A percentile compares a stretch with the other conserved stretches of the same genome.
phyloP scores from a whole-genome alignment of 768 basidiomycete species.

The Lactarius hengduanensis region DNA sequence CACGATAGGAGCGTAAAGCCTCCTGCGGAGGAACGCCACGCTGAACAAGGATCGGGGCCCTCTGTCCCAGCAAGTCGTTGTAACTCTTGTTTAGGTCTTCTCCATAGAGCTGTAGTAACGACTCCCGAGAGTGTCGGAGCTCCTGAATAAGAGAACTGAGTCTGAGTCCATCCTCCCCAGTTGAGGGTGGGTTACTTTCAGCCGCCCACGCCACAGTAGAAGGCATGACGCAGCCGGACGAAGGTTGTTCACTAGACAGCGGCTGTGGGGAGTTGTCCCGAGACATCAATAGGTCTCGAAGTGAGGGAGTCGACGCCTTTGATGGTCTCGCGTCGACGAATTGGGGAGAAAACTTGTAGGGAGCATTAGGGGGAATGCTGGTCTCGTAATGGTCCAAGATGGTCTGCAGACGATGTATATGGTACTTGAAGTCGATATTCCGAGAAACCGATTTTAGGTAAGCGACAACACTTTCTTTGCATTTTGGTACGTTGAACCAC shows the following conservation, averaged over 20 bases:
- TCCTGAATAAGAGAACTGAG: conserved; percentile 4
- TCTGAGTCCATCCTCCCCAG: background rate
- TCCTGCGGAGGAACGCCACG: background rate
- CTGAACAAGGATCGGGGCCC: too few relatives aligned
- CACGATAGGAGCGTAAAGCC: background rate
- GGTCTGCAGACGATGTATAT: background rate
- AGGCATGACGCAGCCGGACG: background rate
- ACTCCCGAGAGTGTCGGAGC: background rate
- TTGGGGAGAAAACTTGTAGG: background rate
- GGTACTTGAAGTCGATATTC: background rate
- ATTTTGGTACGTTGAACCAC: background rate
- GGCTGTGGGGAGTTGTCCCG: background rate
- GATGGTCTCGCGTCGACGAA: background rate
- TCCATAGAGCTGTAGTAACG: conserved; percentile 11
- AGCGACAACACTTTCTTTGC: background rate
- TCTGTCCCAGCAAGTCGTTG: background rate
- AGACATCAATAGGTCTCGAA: background rate
- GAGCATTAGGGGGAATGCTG: background rate
- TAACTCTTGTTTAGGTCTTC: conserved; percentile 1
- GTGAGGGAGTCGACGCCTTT: background rate
- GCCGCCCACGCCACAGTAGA: background rate
- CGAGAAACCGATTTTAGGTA: background rate
- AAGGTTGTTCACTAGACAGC: background rate
- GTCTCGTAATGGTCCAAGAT: background rate
- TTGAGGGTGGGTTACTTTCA: background rate